Conservation (phyloP, 768 basidiomycete genomes). For the Agaricus bisporus region DNA sequence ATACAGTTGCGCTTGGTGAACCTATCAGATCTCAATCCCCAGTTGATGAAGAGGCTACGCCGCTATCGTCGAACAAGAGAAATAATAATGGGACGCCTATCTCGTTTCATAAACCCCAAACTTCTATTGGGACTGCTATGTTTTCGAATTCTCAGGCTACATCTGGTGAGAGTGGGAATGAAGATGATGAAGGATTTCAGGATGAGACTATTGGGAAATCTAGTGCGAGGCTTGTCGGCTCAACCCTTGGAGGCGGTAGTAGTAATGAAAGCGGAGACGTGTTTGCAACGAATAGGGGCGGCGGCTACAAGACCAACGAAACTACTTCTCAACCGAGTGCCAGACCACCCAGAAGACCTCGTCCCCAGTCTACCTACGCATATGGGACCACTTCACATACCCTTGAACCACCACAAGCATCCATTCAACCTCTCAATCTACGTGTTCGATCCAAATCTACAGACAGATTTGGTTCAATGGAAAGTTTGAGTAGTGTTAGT, state of each 20-base stretch:
- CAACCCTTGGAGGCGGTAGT: slow-evolving; percentile 1
- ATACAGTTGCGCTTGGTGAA: slow-evolving; percentile 79
- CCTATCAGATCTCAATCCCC: slow-evolving; percentile 40
- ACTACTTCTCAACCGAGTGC: background rate
- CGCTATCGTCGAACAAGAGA: slow-evolving; percentile 2
- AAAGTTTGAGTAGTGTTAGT: slow-evolving; percentile 13
- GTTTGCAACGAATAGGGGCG: slow-evolving; percentile 12
- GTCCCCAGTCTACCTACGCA: slow-evolving; percentile 6
- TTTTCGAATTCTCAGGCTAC: slow-evolving; percentile 32
- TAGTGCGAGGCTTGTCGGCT: slow-evolving; percentile 24
- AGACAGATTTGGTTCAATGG: slow-evolving; percentile 8
- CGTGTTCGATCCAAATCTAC: slow-evolving; percentile 7
- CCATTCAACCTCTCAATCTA: slow-evolving; percentile 5
- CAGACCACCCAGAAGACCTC: slow-evolving; percentile 1
- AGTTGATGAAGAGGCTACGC: slow-evolving; percentile 11
- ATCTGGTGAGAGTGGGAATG: slow-evolving; percentile 19
- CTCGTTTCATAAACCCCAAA: slow-evolving; percentile 16
- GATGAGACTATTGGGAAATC: slow-evolving; percentile 63
- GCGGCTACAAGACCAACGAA: slow-evolving; percentile 9
- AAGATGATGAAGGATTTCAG: slow-evolving; percentile 29
- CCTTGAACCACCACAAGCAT: background rate
- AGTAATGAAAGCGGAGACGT: slow-evolving; percentile 6
- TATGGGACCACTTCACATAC: background rate
- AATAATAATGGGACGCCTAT: slow-evolving; percentile 10
- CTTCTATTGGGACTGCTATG: slow-evolving; percentile 33